Evolutionary conservation across 345 rosid genomes (phyloP).

Genomic region (Trapa bicornis): DNA sequence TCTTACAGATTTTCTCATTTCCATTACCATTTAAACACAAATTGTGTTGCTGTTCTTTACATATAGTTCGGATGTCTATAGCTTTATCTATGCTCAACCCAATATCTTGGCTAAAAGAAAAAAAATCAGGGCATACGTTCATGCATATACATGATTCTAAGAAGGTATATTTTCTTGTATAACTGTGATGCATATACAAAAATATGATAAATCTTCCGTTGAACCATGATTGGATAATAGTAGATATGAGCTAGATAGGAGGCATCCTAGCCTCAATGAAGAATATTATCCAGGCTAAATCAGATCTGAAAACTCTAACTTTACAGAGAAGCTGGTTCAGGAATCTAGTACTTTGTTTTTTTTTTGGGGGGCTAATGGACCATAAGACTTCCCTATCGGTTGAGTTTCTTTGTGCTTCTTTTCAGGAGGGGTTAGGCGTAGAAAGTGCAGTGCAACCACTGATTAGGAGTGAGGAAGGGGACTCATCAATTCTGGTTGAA

Average conservation of each 20-base stretch:
- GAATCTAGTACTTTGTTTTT: background rate
- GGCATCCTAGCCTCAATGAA: background rate
- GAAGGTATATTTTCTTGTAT: too few relatives aligned
- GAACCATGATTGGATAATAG: background rate
- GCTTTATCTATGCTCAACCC: too few relatives aligned
- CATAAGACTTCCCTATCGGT: background rate
- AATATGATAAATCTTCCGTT: background rate
- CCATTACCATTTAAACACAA: too few relatives aligned
- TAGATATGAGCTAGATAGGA: background rate
- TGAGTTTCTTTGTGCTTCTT: conserved; percentile 5
- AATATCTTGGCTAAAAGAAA: background rate
- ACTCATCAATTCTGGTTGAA: conserved; percentile 5
- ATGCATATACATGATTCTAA: too few relatives aligned
- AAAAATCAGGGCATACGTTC: too few relatives aligned
- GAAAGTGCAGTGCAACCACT: conserved; percentile 57
- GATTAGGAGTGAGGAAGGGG: background rate
- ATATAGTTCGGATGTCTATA: too few relatives aligned
- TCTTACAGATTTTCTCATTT: too few relatives aligned
- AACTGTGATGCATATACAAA: background rate
- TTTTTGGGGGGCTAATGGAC: background rate
- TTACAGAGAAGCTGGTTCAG: background rate
- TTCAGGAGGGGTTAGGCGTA: conserved; percentile 59
- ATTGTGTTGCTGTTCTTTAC: too few relatives aligned
- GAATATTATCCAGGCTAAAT: background rate
- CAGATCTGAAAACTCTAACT: background rate